phyloP scores from a whole-genome alignment of 805 yeast species.

The Naumovozyma castellii region DNA sequence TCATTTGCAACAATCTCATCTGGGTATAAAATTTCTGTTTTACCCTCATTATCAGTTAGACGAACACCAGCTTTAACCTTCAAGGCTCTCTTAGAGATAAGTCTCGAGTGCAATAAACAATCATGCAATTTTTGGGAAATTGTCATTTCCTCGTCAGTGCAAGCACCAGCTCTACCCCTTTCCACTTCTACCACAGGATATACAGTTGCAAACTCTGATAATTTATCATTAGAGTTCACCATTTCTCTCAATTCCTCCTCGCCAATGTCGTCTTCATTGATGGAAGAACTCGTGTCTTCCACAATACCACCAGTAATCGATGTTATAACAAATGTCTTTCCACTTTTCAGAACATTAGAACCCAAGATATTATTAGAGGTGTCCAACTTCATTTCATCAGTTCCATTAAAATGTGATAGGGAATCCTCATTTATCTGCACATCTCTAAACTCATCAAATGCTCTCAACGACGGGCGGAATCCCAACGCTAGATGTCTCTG shows the following conservation, averaged over 20 bases:
- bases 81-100: slow-evolving; percentile 43
- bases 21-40: slow-evolving; percentile 38
- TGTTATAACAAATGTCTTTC: slow-evolving; percentile 65
- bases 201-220: slow-evolving; percentile 34
- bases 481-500: slow-evolving; percentile 71
- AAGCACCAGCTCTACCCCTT: slow-evolving; percentile 69
- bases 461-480: slow-evolving; percentile 64
- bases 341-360: slow-evolving; percentile 58
- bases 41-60: slow-evolving; percentile 41
- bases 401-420: slow-evolving; percentile 31
- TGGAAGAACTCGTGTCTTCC: slow-evolving; percentile 41
- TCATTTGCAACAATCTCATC: slow-evolving; percentile 28
- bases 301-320: slow-evolving; percentile 59
- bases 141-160: slow-evolving; percentile 78
- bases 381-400: slow-evolving; percentile 23
- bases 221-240: slow-evolving; percentile 16
- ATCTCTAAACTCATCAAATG: slow-evolving; percentile 62
- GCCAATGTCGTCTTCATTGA: slow-evolving; percentile 35
- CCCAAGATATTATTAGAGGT: slow-evolving; percentile 40
- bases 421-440: slow-evolving; percentile 36
- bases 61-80: slow-evolving; percentile 37
- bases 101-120: slow-evolving; percentile 45
- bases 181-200: slow-evolving; percentile 71
- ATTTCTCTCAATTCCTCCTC: slow-evolving; percentile 24
- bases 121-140: slow-evolving; percentile 58